Evolutionary conservation across 2,329 filamentous ascomycete species (phyloP).

Genomic region (Ceratocystis papillata): DNA sequence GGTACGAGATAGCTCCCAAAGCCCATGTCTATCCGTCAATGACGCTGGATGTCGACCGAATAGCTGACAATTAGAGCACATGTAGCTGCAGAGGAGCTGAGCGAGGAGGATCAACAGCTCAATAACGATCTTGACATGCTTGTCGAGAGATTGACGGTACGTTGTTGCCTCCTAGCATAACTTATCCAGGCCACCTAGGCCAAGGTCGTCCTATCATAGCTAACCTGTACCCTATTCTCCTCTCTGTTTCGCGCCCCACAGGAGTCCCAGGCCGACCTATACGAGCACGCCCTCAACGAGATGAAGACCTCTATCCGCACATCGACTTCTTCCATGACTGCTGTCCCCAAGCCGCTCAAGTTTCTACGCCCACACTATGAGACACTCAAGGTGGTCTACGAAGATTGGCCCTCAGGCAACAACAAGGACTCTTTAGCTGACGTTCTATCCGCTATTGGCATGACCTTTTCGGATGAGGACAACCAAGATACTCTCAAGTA

Average conservation of each 20-base stretch:
- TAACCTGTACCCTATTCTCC: neutral
- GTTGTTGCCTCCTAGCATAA: slow-evolving; percentile 24
- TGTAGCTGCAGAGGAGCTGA: slow-evolving; percentile 67
- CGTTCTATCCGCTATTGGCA: slow-evolving; percentile 91
- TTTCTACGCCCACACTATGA: slow-evolving; percentile 96
- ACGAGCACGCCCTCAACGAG: slow-evolving; percentile 83
- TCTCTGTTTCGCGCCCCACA: slow-evolving; percentile 32
- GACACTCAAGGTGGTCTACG: slow-evolving; percentile 74
- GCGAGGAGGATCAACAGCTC: slow-evolving; percentile 93
- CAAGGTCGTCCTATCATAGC: slow-evolving; percentile 17
- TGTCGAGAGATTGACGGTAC: slow-evolving; percentile 82
- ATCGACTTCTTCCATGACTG: slow-evolving; percentile 98
- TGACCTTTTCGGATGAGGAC: slow-evolving; percentile 97
- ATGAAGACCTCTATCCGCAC: slow-evolving; percentile 99
- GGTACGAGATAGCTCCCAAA: slow-evolving; percentile 38
- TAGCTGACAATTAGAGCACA: slow-evolving; percentile 12
- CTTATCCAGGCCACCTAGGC: neutral
- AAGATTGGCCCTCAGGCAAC: slow-evolving; percentile 72
- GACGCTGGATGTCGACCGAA: neutral
- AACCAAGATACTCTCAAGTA: slow-evolving; percentile 94
- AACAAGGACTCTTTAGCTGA: slow-evolving; percentile 88
- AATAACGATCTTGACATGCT: slow-evolving; percentile 98
- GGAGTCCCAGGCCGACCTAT: slow-evolving; percentile 79
- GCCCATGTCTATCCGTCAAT: slow-evolving; percentile 7
- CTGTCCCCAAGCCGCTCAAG: slow-evolving; percentile 95